These are phyloP conservation scores for Trichoderma gamsii DNA, from an alignment of 495 filamentous ascomycete species.

Conservation along the genomic window DNA sequence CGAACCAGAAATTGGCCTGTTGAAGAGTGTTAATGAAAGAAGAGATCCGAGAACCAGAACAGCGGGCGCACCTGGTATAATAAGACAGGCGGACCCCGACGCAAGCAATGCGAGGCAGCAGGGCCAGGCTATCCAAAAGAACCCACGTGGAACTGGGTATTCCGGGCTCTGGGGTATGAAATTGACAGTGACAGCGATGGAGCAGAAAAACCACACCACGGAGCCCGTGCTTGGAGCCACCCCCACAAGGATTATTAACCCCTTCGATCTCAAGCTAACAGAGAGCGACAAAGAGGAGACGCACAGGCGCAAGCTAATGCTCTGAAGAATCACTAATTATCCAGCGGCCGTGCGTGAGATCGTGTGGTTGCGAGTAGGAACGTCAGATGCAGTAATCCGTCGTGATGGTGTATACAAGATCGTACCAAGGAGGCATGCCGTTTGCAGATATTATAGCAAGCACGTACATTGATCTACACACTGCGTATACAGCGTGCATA, in stretches of 20 bases:
- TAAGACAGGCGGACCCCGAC: neutral
- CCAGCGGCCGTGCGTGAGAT: neutral
- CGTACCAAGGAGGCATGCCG: no score
- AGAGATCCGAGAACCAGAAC: neutral
- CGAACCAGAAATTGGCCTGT: neutral
- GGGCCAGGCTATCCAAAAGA: slow-evolving; percentile 6
- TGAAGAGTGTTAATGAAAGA: neutral
- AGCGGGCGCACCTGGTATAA: slow-evolving; percentile 10
- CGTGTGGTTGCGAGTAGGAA: neutral
- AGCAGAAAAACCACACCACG: slow-evolving; percentile 9
- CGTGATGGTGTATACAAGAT: no score
- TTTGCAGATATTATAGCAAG: neutral
- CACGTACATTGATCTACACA: neutral
- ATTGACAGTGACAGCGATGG: slow-evolving; percentile 11
- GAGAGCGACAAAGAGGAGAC: neutral
- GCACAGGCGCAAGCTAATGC: neutral
- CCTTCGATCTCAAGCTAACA: neutral
- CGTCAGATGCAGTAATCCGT: neutral
- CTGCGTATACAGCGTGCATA: neutral
- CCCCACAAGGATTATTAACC: neutral
- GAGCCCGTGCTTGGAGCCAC: slow-evolving; percentile 5
- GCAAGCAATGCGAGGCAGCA: slow-evolving; percentile 1
- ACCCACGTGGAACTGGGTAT: slow-evolving; percentile 3
- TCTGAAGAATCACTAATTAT: neutral
- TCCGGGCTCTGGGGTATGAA: slow-evolving; percentile 11